phyloP scores from a whole-genome alignment of 306 rosid genomes.

The Vachellia collinsii region DNA sequence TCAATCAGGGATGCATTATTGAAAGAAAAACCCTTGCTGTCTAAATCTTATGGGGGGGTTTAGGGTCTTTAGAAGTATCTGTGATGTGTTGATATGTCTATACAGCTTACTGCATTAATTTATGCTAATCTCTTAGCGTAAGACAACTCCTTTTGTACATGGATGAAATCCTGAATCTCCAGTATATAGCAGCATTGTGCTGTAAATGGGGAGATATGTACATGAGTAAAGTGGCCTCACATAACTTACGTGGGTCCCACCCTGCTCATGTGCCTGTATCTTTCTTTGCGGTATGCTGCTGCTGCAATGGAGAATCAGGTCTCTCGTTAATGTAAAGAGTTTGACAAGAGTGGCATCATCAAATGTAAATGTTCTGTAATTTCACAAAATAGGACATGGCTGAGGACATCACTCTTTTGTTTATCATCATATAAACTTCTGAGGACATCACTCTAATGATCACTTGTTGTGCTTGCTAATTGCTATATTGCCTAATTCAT shows the following conservation, averaged over 20 bases:
- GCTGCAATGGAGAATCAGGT: background rate
- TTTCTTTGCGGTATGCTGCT: background rate
- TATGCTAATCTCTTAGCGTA: background rate
- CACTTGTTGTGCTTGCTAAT: background rate
- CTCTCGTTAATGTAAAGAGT: background rate
- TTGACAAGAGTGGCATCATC: background rate
- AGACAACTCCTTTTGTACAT: constrained; percentile 5
- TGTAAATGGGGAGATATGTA: background rate
- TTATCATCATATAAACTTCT: background rate
- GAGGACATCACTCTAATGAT: background rate
- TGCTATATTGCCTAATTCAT: background rate
- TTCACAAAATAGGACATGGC: background rate
- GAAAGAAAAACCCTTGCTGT: background rate
- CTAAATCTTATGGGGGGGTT: background rate
- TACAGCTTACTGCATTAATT: background rate
- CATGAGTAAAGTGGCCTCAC: background rate
- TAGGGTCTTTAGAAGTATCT: background rate
- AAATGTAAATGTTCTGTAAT: constrained; percentile 17
- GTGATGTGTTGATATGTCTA: background rate
- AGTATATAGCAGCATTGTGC: background rate
- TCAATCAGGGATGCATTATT: background rate
- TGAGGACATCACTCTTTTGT: background rate
- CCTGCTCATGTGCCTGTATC: background rate
- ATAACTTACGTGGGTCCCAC: background rate
- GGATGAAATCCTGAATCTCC: background rate